phyloP scores from a whole-genome alignment of 345 rosid species.

The Brassica incana region DNA sequence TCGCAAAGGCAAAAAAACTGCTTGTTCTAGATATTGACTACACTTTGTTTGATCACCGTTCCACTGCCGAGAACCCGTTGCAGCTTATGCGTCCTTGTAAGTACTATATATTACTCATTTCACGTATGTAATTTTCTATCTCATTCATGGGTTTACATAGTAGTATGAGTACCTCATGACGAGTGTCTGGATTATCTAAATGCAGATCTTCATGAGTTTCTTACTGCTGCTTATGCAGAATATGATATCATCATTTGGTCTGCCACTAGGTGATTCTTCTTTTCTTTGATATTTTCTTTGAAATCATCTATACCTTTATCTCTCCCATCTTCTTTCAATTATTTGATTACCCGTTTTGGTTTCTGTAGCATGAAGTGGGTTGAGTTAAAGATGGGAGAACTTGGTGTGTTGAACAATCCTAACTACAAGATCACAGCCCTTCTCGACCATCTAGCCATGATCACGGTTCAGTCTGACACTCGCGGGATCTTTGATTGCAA shows the following conservation, averaged over 20 bases:
- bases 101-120: slow-evolving; percentile 24
- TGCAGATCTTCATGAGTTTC: slow-evolving; percentile 97
- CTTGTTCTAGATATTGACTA: slow-evolving; percentile 96
- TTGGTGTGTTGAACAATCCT: slow-evolving; percentile 84
- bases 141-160: background rate
- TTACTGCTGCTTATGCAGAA: slow-evolving; percentile 82
- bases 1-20: slow-evolving; percentile 83
- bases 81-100: slow-evolving; percentile 96
- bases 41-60: slow-evolving; percentile 92
- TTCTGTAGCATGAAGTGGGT: slow-evolving; percentile 93
- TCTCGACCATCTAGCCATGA: slow-evolving; percentile 90
- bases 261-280: slow-evolving; percentile 66
- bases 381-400: slow-evolving; percentile 95
- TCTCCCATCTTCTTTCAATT: background rate
- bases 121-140: background rate
- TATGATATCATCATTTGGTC: slow-evolving; percentile 99
- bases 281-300: background rate
- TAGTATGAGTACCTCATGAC: background rate
- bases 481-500: slow-evolving; percentile 91
- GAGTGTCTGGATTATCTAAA: background rate
- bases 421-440: slow-evolving; percentile 94
- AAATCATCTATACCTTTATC: background rate
- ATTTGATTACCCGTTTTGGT: background rate
- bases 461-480: slow-evolving; percentile 87
- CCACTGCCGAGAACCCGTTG: slow-evolving; percentile 86